Evolutionary conservation across 2,329 filamentous ascomycete species (phyloP).

Genomic region (Lasiodiplodia hormozganensis): DNA sequence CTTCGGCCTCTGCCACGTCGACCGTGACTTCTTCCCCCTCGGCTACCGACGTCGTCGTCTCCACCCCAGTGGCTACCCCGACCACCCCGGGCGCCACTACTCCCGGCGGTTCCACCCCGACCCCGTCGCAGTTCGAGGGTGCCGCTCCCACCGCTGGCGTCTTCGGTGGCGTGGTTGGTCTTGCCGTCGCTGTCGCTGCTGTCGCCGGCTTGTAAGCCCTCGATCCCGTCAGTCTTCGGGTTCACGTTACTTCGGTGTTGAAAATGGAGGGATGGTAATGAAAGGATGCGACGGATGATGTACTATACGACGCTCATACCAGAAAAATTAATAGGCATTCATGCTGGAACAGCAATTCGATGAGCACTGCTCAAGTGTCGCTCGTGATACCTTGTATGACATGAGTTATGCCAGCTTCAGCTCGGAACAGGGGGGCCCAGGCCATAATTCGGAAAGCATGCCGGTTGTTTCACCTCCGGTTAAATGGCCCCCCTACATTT

Average conservation of each 20-base stretch:
- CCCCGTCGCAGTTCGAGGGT: slow-evolving; percentile 42
- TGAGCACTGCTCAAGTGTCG: not conserved
- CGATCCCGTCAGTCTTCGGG: not conserved
- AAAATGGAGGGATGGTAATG: slow-evolving; percentile 1
- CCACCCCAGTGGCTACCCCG: slow-evolving; percentile 31
- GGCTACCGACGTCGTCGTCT: slow-evolving; percentile 22
- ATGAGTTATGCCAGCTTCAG: not conserved
- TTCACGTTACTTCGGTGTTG: not conserved
- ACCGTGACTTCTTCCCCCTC: slow-evolving; percentile 12
- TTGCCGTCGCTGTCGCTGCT: slow-evolving; percentile 20
- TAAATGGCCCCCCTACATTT: not conserved
- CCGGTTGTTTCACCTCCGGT: not conserved
- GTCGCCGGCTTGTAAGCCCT: slow-evolving; percentile 10
- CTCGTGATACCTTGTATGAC: not conserved
- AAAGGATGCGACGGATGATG: not conserved
- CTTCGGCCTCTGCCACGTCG: slow-evolving; percentile 13
- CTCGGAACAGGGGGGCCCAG: not conserved
- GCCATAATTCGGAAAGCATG: not conserved
- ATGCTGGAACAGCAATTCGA: not conserved
- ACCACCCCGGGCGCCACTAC: slow-evolving; percentile 22
- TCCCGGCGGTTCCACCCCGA: slow-evolving; percentile 30
- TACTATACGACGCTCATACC: slow-evolving; percentile 1
- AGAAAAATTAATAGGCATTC: slow-evolving; percentile 18
- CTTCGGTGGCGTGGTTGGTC: slow-evolving; percentile 12
- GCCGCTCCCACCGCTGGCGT: slow-evolving; percentile 36